Evolutionary conservation across 495 filamentous ascomycete genomes (phyloP).

Genomic region (Aspergillus leporis): DNA sequence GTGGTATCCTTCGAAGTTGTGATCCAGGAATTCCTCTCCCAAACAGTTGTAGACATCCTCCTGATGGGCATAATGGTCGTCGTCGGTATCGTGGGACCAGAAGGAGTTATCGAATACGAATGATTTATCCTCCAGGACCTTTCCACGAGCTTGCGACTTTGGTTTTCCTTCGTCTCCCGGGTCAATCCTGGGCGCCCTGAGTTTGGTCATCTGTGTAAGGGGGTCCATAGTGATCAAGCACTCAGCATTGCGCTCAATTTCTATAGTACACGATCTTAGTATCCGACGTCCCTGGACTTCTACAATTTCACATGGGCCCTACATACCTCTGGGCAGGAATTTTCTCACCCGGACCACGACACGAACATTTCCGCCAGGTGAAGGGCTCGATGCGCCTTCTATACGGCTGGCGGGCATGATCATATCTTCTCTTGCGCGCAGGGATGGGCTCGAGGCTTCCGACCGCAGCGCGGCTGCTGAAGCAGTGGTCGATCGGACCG

Average conservation of each 20-base stretch:
- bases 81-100: constrained; percentile 80
- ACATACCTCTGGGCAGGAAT: constrained; percentile 83
- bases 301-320: not conserved
- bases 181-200: constrained; percentile 63
- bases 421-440: constrained; percentile 71
- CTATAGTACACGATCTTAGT: constrained; percentile 42
- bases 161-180: constrained; percentile 63
- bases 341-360: constrained; percentile 92
- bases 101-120: constrained; percentile 98
- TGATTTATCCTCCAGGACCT: constrained; percentile 78
- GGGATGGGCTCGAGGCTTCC: constrained; percentile 58
- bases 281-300: not conserved
- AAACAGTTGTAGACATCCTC: constrained; percentile 93
- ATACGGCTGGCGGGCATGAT: constrained; percentile 37
- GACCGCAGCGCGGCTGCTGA: constrained; percentile 57
- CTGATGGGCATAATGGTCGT: constrained; percentile 79
- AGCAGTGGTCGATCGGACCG: constrained; percentile 55
- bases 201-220: constrained; percentile 72
- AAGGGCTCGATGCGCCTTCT: constrained; percentile 36
- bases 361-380: constrained; percentile 79
- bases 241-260: constrained; percentile 73
- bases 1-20: constrained; percentile 99
- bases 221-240: constrained; percentile 93
- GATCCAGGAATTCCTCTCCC: constrained; percentile 96
- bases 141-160: constrained; percentile 66